A percentile compares a stretch with the other conserved stretches of the same genome.
Evolutionary conservation across 192 early-diverging fungal genomes (phyloP).

Genomic region (Backusella tuberculispora): DNA sequence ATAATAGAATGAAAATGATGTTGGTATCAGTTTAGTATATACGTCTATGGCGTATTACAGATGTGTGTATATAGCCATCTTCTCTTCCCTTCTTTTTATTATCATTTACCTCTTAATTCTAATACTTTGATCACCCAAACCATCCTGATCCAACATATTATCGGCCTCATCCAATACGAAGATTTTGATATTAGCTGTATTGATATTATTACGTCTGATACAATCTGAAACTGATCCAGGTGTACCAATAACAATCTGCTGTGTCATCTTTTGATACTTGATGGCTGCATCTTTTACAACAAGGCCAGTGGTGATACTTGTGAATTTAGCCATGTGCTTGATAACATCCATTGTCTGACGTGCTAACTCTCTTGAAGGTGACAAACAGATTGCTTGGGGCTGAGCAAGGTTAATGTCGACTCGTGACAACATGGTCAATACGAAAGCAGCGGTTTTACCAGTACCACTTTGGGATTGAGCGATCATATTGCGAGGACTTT

Average conservation of each 20-base stretch:
- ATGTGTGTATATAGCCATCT: no score
- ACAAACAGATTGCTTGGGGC: constrained; percentile 77
- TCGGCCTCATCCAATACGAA: constrained; percentile 99
- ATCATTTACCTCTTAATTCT: constrained; percentile 73
- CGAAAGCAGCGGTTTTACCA: constrained; percentile 93
- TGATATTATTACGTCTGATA: constrained; percentile 64
- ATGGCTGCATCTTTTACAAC: constrained; percentile 74
- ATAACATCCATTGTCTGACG: constrained; percentile 94
- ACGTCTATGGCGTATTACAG: no score
- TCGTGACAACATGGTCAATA: constrained; percentile 87
- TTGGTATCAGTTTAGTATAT: no score
- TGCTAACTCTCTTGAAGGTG: constrained; percentile 92
- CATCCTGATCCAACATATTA: constrained; percentile 90
- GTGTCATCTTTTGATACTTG: constrained; percentile 45
- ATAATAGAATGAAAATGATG: background rate
- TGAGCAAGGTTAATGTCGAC: constrained; percentile 56
- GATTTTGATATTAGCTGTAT: constrained; percentile 65
- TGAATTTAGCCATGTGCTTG: constrained; percentile 89
- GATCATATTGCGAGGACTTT: constrained; percentile 89
- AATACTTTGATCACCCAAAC: constrained; percentile 86
- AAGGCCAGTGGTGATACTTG: constrained; percentile 68
- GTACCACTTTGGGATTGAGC: constrained; percentile 98
- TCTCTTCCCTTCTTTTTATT: background rate
- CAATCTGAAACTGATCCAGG: constrained; percentile 88
- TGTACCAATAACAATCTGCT: constrained; percentile 91